Evolutionary conservation across 129 eudicot genomes (phyloP), one percentile per base, ranked within the genome.

Genomic region (Escallonia herrerae): DNA sequence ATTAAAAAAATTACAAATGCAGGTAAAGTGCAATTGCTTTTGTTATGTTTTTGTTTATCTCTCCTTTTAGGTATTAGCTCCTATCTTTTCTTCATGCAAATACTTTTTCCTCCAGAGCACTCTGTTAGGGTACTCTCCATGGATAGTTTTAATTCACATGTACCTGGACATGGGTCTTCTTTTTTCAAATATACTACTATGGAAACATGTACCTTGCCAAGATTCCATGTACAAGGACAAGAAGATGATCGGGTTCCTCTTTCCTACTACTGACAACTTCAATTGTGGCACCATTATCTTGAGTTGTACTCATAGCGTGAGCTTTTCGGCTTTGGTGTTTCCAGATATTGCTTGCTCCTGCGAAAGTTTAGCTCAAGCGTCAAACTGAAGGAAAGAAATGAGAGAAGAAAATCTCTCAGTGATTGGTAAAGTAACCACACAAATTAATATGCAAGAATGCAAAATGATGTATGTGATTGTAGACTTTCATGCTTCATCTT

Each of bases 211-310:
- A 82, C 99, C 99, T 86, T 45, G 91, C 99, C 85, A 88, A 51
- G 77, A 93, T 93, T 63, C 99, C 99, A 69, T 93, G 99, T 53
- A 93, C 99, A 81, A 93, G 99, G 62, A 93, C 99, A 62, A 93
- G 82, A 76, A 93, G 99, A 84, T 93, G 99, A 73, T 93, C 99
- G 2, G 93, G 84, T 48, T 79, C 84, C 71, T 79, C 77, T 43
- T 77, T 74, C 52, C 66, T 66, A 42, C 67, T 71, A 58, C 49
- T 38, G 33, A 72, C 53, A 44, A 56, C 56, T 60, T 58, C 65
- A 38, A 85, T 79, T 42, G 81, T 78, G 15, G 63, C 68, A 74
- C 76, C 60, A 68, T n/a, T n/a, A n/a, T 95, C 95, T 61, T 79
- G 73, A 58, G 82, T 69, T 56, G 80, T 76, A 74, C 76, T 74